phyloP scores from a whole-genome alignment of 305 asterid genomes.

The Rubia peregrina region DNA sequence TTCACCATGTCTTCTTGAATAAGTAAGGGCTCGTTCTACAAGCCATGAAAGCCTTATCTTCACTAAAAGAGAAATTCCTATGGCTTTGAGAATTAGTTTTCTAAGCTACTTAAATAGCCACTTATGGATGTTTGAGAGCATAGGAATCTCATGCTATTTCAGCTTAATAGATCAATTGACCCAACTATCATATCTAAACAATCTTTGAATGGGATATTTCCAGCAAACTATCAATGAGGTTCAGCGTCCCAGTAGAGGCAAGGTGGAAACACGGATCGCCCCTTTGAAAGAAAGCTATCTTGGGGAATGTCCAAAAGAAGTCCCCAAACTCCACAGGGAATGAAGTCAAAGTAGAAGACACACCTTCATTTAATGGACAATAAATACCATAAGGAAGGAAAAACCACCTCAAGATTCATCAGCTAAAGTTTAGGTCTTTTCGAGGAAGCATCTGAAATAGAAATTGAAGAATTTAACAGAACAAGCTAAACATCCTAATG shows the following conservation, averaged over 20 bases:
- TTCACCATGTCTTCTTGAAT: conserved; percentile 23
- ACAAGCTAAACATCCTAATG: not conserved
- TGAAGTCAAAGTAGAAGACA: not conserved
- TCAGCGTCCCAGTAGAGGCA: not conserved
- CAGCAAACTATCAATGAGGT: not conserved
- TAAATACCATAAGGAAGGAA: not conserved
- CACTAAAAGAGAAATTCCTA: not conserved
- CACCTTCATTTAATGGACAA: not conserved
- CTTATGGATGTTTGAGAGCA: not conserved
- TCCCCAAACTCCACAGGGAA: not conserved
- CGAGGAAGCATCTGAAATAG: not conserved
- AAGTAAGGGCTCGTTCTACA: conserved; percentile 16
- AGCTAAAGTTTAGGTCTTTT: not conserved
- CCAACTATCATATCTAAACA: not conserved
- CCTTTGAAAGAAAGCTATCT: not conserved
- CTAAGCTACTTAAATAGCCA: not conserved
- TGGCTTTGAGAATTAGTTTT: not conserved
- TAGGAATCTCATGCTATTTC: not conserved
- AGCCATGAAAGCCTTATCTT: not conserved
- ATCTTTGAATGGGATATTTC: too few species aligned
- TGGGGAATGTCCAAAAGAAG: not conserved
- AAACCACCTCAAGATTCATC: not conserved
- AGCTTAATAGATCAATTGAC: not conserved
- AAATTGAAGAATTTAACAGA: not conserved
- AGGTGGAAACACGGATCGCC: not conserved